Conservation (phyloP, 352 stramenopile genomes). For the Pythium aristosporum region DNA sequence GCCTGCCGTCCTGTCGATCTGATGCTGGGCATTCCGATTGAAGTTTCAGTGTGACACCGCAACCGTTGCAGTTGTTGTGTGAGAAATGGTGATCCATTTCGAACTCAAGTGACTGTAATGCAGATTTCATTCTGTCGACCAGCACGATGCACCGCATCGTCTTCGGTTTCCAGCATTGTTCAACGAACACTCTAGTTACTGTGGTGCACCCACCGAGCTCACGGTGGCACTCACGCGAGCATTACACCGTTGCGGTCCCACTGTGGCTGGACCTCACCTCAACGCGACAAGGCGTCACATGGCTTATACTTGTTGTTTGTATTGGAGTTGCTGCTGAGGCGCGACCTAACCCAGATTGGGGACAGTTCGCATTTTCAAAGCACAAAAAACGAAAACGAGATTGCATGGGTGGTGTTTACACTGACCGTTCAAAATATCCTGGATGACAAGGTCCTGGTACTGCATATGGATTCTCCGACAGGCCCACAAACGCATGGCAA, state of each 20-base stretch:
- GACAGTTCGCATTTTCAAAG: no score
- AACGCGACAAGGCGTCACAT: neutral
- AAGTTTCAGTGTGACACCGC: no score
- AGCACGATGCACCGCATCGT: neutral
- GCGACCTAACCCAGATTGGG: neutral
- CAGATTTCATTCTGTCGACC: neutral
- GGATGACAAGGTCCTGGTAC: no score
- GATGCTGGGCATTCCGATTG: no score
- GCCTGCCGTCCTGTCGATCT: no score
- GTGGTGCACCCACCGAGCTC: neutral
- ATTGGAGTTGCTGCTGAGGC: slow-evolving; percentile 8
- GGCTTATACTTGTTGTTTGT: slow-evolving; percentile 7
- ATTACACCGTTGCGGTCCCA: slow-evolving; percentile 4
- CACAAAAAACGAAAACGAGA: slow-evolving; percentile 4
- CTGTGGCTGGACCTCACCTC: neutral
- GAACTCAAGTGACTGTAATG: neutral
- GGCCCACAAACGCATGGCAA: no score
- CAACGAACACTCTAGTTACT: slow-evolving; percentile 11
- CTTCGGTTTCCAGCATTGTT: slow-evolving; percentile 11
- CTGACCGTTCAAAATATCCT: no score
- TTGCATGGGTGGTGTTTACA: no score
- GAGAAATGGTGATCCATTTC: neutral
- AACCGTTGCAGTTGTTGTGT: neutral
- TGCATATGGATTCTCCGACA: no score
- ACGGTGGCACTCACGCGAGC: neutral